Evolutionary conservation across 768 basidiomycete genomes (phyloP).

Genomic region (Rhizopogon vinicolor): DNA sequence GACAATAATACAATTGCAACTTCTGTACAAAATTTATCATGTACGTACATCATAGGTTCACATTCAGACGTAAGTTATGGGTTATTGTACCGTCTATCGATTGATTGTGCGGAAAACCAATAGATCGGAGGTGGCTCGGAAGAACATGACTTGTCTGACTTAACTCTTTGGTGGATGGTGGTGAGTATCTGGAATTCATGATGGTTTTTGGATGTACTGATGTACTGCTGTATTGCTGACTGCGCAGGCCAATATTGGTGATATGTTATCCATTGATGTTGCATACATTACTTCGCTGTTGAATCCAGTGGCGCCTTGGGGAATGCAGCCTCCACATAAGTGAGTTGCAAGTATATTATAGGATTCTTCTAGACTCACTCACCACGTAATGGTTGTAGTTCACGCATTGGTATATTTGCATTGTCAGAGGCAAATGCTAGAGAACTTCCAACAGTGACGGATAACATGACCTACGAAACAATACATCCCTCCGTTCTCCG

Average conservation of each 20-base stretch:
- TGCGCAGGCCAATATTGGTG: too few species aligned
- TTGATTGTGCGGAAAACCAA: background rate
- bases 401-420: conserved; percentile 47
- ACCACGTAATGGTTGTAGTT: too few species aligned
- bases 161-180: conserved; percentile 45
- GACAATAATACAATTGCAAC: background rate
- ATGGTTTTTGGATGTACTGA: background rate
- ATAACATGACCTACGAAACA: too few species aligned
- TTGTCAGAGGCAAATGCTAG: conserved; percentile 43
- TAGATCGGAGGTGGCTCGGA: conserved; percentile 70
- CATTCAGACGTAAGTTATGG: background rate
- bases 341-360: too few species aligned
- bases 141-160: conserved; percentile 50
- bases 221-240: too few species aligned
- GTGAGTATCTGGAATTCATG: conserved; percentile 29
- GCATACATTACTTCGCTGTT: too few species aligned
- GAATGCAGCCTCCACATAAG: too few species aligned
- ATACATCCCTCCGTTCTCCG: too few species aligned
- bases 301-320: too few species aligned
- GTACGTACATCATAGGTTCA: background rate
- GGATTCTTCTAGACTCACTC: too few species aligned
- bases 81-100: background rate
- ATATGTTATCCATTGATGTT: too few species aligned
- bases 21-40: background rate
- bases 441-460: conserved; percentile 33